Base-by-base conservation (phyloP, 139 green algal genomes). In the Astrephomene gubernaculifera region DNA sequence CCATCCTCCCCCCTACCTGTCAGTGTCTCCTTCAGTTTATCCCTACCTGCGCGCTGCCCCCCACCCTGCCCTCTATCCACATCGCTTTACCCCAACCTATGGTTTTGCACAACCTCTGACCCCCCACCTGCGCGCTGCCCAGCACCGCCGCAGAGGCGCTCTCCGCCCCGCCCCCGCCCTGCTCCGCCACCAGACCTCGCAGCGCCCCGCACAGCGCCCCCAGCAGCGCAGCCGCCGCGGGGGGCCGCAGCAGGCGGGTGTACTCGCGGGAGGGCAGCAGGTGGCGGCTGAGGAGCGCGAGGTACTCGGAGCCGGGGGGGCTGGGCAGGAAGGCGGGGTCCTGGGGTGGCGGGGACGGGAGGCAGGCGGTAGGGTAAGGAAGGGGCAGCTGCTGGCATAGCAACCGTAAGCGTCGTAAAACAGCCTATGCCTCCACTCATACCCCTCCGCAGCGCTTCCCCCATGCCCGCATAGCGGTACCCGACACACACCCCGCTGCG, bases 241-340 rank as follows among this genome's bases (percentile, higher is more conserved):
- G 4, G 1, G 78, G 78, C 31, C 43, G 21, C 43, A 84, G 61
- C 6, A 53, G 78, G 2, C 78, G 63, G 38, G 0, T 53, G 61
- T 74, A 74, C 31, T 84, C 63, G 43, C 43, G 61, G 1, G 33
- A 1, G 0, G 78, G 57, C 78, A 84, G 78, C 78, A 84, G 78
- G 43, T 84, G 78, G 22, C 63, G 61, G n/a, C 0, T 10, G 22
- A 84, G 43, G 22, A 84, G 78, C n/a, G 10, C 0, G 31, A 74
- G 17, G 61, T 75, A 75, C 36, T 74, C 61, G 22, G 78, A 1
- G 8, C 22, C 78, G 17, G 35, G 25, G 17, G 29, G 31, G 31
- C 61, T 52, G 0, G 35, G 21, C 60, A 74, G 44, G n/a, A 84
- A 24, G 5, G 61, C 61, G 2, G 78, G 60, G 22, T 74, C 78